Evolutionary conservation across 495 filamentous ascomycete species (phyloP), one percentile per base, ranked within the genome.

Genomic region (Letharia columbiana): DNA sequence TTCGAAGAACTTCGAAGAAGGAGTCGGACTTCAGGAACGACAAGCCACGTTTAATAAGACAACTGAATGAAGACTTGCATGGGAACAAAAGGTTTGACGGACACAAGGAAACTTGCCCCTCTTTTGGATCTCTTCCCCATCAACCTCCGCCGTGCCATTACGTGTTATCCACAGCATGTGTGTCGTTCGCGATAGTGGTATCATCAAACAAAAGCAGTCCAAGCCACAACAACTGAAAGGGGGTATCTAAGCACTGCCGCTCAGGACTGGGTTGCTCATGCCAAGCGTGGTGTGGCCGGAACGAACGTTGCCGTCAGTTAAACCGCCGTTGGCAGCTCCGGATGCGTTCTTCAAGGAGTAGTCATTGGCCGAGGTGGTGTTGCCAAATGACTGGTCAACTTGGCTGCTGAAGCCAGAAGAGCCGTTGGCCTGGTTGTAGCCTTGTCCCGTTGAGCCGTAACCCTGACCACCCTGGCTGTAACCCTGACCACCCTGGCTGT

Each of bases 401-500:
- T 86, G 79, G 66, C 79, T 82, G 42, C 79, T 79, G 73, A 86
- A 86, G 17, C 76, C 79, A 15, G 73, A 69, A 18, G 80, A 71
- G 33, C 70, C 62, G 68, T 71, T 60, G 35, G 67, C 44, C 44
- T 64, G 66, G 31, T 63, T 67, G 39, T 73, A 73, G 2, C 60
- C 59, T 28, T 37, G 31, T 18, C 42, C 49, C 9, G 44, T 63
- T 61, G 61, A 58, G 23, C 23, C 23, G 23, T 28, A 28, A 28
- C 23, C 23, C 23, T 28, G 23, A 28, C 23, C 23, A 28, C 23
- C 1, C 23, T 28, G 23, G 23, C 23, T 1, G 23, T 28, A 28
- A 28, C 23, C 1, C 23, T 28, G 23, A 28, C 23, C 23, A 28
- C 23, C 23, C 23, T 28, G 23, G 23, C 23, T 28, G 41, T 72